A percentile compares a stretch with the other conserved stretches of the same genome.
phyloP scores from a whole-genome alignment of 2,329 filamentous ascomycete species.

The Colletotrichum tamarilloi region DNA sequence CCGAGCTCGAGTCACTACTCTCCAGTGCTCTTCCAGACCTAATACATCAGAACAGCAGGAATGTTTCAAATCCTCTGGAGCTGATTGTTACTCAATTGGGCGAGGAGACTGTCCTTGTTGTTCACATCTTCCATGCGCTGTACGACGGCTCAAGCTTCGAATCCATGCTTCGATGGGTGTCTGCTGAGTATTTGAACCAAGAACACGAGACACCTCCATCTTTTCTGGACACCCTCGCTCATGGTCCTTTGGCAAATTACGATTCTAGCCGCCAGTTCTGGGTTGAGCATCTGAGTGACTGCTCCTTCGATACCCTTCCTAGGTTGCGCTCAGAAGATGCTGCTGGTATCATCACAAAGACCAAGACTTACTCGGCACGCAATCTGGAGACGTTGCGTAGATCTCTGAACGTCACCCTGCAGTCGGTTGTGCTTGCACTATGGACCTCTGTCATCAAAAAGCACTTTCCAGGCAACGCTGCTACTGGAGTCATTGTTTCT shows the following conservation, averaged over 20 bases:
- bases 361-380: conserved; percentile 27
- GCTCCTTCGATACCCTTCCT: conserved; percentile 39
- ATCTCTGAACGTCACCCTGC: conserved; percentile 77
- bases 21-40: conserved; percentile 57
- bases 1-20: conserved; percentile 47
- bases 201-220: conserved; percentile 52
- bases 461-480: conserved; percentile 57
- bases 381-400: conserved; percentile 65
- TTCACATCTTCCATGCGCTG: conserved; percentile 85
- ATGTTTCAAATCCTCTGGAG: conserved; percentile 64
- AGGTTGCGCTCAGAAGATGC: conserved; percentile 27
- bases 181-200: conserved; percentile 58
- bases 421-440: conserved; percentile 80
- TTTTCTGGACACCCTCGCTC: conserved; percentile 75
- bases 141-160: conserved; percentile 87
- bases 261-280: conserved; percentile 70
- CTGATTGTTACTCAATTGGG: conserved; percentile 52
- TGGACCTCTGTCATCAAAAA: conserved; percentile 75
- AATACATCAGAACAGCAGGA: conserved; percentile 61
- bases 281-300: conserved; percentile 63
- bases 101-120: conserved; percentile 54
- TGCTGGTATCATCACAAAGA: conserved; percentile 11
- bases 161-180: conserved; percentile 71
- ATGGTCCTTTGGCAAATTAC: conserved; percentile 72
- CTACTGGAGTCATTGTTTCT: conserved; percentile 81